phyloP scores from a whole-genome alignment of 2,329 filamentous ascomycete genomes.

The Metarhizium brunneum region DNA sequence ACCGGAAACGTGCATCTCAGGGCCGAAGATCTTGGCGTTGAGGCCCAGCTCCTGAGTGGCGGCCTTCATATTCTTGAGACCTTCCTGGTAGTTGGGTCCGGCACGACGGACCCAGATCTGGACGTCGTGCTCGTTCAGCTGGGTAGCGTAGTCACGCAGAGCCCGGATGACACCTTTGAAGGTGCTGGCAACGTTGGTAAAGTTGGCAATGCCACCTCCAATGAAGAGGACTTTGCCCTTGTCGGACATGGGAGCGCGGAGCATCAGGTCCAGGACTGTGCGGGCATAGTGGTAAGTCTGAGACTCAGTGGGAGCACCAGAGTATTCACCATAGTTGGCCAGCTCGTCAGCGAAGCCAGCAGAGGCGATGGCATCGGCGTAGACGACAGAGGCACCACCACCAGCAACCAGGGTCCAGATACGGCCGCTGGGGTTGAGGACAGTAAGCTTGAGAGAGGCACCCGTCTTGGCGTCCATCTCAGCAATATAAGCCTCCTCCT shows the following conservation, averaged over 20 bases:
- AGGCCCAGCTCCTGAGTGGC: conserved; percentile 90
- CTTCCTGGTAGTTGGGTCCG: conserved; percentile 97
- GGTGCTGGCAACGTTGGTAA: conserved; percentile 97
- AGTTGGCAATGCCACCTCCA: conserved; percentile 99
- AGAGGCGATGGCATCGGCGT: conserved; percentile 96
- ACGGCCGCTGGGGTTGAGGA: conserved; percentile 83
- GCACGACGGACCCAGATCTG: conserved; percentile 91
- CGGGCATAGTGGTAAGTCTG: conserved; percentile 99
- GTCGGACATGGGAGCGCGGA: conserved; percentile 73
- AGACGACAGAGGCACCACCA: conserved; percentile 98
- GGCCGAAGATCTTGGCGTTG: conserved; percentile 53
- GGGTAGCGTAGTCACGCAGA: conserved; percentile 77
- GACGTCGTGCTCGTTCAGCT: conserved; percentile 90
- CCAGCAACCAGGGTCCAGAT: conserved; percentile 98
- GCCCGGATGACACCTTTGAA: conserved; percentile 99
- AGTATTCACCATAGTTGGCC: conserved; percentile 99
- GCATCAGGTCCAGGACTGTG: conserved; percentile 95
- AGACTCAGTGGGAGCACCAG: conserved; percentile 94
- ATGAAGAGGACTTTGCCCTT: conserved; percentile 99
- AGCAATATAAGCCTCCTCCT: conserved; percentile 98
- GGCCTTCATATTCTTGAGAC: conserved; percentile 98
- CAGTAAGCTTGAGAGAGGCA: conserved; percentile 95
- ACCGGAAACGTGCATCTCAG: conserved; percentile 93
- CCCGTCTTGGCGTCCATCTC: conserved; percentile 99
- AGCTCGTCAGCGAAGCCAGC: conserved; percentile 91